These are phyloP conservation scores for Leccinum angustisporum DNA, from an alignment of 1,284 basidiomycete genomes.

Conservation along the genomic window DNA sequence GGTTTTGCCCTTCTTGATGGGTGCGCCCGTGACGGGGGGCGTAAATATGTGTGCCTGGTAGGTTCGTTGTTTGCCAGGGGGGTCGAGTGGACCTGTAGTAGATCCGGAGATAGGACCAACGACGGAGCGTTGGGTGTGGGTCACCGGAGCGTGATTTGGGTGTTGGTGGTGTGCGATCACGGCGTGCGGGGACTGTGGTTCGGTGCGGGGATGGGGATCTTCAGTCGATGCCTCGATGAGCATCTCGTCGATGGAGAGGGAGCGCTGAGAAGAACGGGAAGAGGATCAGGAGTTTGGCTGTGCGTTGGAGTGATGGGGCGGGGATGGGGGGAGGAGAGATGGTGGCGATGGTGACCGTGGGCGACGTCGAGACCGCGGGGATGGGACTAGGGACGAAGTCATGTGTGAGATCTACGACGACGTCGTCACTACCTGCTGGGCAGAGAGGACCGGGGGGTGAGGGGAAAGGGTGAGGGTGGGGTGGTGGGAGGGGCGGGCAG, in stretches of 20 bases:
- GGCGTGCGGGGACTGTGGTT: slow-evolving; percentile 34
- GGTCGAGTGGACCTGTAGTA: slow-evolving; percentile 35
- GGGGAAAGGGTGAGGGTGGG: too few species aligned
- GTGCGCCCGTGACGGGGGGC: slow-evolving; percentile 65
- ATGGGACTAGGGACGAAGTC: slow-evolving; percentile 7
- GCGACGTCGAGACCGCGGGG: slow-evolving; percentile 22
- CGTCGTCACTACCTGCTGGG: too few species aligned
- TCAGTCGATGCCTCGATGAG: slow-evolving; percentile 54
- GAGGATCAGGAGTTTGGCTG: slow-evolving; percentile 31
- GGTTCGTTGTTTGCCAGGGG: slow-evolving; percentile 43
- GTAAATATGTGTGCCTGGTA: slow-evolving; percentile 70
- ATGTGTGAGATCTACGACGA: slow-evolving; percentile 11
- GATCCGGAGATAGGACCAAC: slow-evolving; percentile 15
- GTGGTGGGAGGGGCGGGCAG: too few species aligned
- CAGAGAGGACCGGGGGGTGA: too few species aligned
- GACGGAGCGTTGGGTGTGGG: slow-evolving; percentile 24
- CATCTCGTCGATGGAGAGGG: slow-evolving; percentile 59
- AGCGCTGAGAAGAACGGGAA: slow-evolving; percentile 35
- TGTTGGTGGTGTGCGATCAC: slow-evolving; percentile 36
- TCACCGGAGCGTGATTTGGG: slow-evolving; percentile 19
- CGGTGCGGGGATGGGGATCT: slow-evolving; percentile 28
- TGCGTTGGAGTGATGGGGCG: slow-evolving; percentile 18
- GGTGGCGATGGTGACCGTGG: slow-evolving; percentile 24
- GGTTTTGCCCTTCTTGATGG: slow-evolving; percentile 58
- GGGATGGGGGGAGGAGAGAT: slow-evolving; percentile 21